Evolutionary conservation across 352 stramenopile species (phyloP), one percentile per base, ranked within the genome.

Genomic region (Elongisporangium anandrum): DNA sequence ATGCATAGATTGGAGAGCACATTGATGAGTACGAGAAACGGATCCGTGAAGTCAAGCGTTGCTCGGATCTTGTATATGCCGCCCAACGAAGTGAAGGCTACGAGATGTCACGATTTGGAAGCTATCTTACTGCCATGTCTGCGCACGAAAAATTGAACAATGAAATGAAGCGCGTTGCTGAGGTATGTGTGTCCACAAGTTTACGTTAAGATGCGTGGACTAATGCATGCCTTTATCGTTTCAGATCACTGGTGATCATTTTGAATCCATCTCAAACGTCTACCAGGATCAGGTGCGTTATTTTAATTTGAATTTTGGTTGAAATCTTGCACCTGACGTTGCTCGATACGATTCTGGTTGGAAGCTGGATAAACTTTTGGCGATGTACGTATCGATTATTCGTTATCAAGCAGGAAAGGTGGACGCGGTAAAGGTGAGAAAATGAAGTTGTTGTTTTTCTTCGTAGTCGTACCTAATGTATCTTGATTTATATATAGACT

Each of bases 381-480:
- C 81, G 8, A 91, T 92, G 78, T 95, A 94, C 49, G 86, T 95
- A 6, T 94, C 86, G 9, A 86, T 92, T 24, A 77, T 95, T 26
- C 77, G 86, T 49, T 95, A 95, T 49, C 84, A 94, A 59, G 77
- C 80, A 12, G 86, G 84, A 7, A 95, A 95, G 61, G 83, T 95
- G 21, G 85, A 87, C 53, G 84, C 86, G 56, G 86, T 95, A 19
- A 95, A 95, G 81, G 85, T 94, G 21, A 26, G 68, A 53, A 20
- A 3, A 0, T 24, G 12, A 12, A 10, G 5, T 65, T 1, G 0
- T 61, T 34, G 1, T 22, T 4, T 23, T 50, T 47, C 7, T 26
- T 51, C 7, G 4, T 1, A 38, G 41, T 39, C 23, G n/a, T 48
- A 34, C 19, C n/a, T 19, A 7, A 16, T 16, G 9, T 20, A 60